Percentiles rank a stretch among this genome's conserved stretches.
Evolutionary conservation across 345 rosid genomes (phyloP).

Genomic region (Salix suchowensis): DNA sequence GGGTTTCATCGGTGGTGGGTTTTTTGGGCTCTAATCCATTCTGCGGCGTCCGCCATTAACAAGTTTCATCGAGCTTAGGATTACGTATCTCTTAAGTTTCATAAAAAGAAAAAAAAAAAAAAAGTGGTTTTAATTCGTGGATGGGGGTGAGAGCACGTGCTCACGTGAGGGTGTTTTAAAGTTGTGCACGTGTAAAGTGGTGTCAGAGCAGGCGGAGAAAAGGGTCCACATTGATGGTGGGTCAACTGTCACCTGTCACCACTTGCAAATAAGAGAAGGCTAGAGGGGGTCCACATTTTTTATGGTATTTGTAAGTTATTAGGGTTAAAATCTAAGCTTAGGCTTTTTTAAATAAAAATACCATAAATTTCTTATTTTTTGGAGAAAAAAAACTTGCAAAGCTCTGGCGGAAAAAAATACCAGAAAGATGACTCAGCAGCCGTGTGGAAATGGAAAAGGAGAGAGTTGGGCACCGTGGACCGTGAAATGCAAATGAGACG

Average conservation of each 20-base stretch:
- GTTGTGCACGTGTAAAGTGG: slow-evolving; percentile 61
- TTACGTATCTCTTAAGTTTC: neutral
- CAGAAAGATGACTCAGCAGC: too few relatives aligned
- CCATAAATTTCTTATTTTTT: too few relatives aligned
- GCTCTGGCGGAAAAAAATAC: too few relatives aligned
- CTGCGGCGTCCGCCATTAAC: slow-evolving; percentile 26
- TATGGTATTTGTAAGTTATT: too few relatives aligned
- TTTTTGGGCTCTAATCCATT: neutral
- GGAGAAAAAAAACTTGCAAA: too few relatives aligned
- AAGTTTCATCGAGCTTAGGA: neutral
- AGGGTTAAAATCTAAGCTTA: too few relatives aligned
- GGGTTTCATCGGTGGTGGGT: neutral
- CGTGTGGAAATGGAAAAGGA: too few relatives aligned
- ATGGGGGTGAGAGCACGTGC: slow-evolving; percentile 44
- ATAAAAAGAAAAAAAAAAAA: neutral
- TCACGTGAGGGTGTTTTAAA: slow-evolving; percentile 37
- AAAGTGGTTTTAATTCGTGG: neutral
- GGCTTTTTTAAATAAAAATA: too few relatives aligned
- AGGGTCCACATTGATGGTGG: slow-evolving; percentile 45
- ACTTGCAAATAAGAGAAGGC: slow-evolving; percentile 2
- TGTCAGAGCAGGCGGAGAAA: slow-evolving; percentile 28
- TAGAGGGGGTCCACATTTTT: too few relatives aligned
- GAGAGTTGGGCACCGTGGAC: slow-evolving; percentile 20
- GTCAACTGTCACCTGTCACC: slow-evolving; percentile 44
- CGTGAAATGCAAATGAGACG: slow-evolving; percentile 15